These are phyloP conservation scores for Zymoseptoria crescenta DNA, from an alignment of 2,329 filamentous ascomycete species.

Conservation along the genomic window DNA sequence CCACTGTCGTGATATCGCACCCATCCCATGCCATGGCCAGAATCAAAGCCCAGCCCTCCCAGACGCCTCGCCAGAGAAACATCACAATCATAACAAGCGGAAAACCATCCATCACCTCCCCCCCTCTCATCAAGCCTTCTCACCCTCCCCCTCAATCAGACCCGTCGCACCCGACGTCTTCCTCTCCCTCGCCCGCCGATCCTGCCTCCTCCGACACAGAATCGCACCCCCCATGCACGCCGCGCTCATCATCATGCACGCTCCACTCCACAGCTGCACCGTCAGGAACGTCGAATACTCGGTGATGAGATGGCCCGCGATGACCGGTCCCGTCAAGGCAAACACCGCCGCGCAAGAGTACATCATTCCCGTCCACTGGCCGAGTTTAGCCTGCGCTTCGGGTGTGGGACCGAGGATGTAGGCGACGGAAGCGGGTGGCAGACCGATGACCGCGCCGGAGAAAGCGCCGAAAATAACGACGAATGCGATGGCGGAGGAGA, in stretches of 20 bases:
- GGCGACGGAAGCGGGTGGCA: slow-evolving; percentile 43
- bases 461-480: slow-evolving; percentile 43
- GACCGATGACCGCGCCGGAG: slow-evolving; percentile 43
- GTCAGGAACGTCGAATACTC: slow-evolving; percentile 36
- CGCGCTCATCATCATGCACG: slow-evolving; percentile 35
- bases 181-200: neutral
- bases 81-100: no score
- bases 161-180: neutral
- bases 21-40: no score
- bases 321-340: slow-evolving; percentile 41
- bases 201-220: slow-evolving; percentile 4
- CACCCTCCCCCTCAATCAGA: neutral
- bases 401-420: slow-evolving; percentile 34
- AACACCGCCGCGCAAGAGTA: slow-evolving; percentile 40
- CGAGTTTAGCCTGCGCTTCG: slow-evolving; percentile 34
- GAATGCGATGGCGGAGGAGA: slow-evolving; percentile 38
- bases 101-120: no score
- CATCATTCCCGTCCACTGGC: slow-evolving; percentile 49
- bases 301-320: slow-evolving; percentile 41
- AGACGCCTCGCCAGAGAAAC: no score
- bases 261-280: slow-evolving; percentile 42
- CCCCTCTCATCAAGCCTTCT: neutral
- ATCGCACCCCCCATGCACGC: slow-evolving; percentile 34
- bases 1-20: no score
- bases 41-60: no score